Evolutionary conservation across 2,329 filamentous ascomycete genomes (phyloP), one percentile per base, ranked within the genome.

Genomic region (Colletotrichum sp.): DNA sequence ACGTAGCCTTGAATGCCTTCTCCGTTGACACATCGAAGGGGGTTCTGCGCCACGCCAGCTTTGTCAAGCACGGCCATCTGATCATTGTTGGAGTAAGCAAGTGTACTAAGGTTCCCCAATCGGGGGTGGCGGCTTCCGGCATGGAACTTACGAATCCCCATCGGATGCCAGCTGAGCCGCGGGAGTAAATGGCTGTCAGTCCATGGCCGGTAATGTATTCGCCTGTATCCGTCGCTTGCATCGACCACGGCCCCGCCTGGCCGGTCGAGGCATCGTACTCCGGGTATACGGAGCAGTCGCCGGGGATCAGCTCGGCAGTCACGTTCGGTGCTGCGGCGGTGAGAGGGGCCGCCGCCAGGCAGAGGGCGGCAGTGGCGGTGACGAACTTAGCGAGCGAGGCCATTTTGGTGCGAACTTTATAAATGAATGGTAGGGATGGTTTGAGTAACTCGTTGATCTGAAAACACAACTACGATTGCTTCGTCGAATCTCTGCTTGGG

Each of bases 201-300:
- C 61, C 61, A 15, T 75, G 72, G 49, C 49, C 49, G 44, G 62
- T 55, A 9, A 75, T 65, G n/a, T 65, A 27, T 13, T 52, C 57
- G 3, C 36, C 66, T 8, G 66, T 44, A 27, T 49, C 30, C 30
- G 63, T 27, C 8, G 57, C 57, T n/a, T 69, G 65, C 4, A 70
- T 55, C 11, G 71, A 70, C 71, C 65, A 57, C 39, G 57, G 65
- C 30, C 71, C 67, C 27, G 72, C 66, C 32, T 71, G 67, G 12
- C 67, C 59, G 67, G 67, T 61, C 9, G 59, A 59, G 16, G 29
- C 34, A 32, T 70, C 57, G 16, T 72, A 72, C 7, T 13, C 63
- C 27, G 70, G 70, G 13, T 61, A 72, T 16, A 61, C 70, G 70
- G 70, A 72, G 70, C 70, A 72, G 49, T 67, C 70, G 19, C 70